These are phyloP conservation scores for Immersiporthe knoxdaviesiana DNA, from an alignment of 2,329 filamentous ascomycete genomes.

Conservation along the genomic window DNA sequence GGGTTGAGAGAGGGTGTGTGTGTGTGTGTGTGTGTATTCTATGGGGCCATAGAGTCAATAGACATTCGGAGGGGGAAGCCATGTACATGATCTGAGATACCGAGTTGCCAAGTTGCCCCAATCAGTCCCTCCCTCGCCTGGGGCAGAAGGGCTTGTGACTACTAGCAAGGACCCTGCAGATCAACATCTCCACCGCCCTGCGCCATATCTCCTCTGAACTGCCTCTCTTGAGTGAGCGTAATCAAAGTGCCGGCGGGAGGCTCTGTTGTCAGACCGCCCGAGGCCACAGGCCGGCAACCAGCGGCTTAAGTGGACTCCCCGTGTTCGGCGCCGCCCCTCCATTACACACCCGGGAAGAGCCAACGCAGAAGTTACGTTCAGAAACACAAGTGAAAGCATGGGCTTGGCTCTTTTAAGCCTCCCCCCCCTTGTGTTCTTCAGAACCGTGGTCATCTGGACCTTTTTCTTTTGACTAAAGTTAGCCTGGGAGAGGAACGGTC, in stretches of 20 bases:
- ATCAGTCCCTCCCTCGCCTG: background rate
- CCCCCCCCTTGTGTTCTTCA: no score
- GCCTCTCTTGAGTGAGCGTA: background rate
- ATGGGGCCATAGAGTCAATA: constrained; percentile 10
- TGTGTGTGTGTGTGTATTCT: background rate
- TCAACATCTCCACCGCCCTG: background rate
- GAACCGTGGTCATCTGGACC: background rate
- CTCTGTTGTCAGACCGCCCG: background rate
- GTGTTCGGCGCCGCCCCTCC: constrained; percentile 10
- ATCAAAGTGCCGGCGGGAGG: background rate
- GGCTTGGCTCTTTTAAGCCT: background rate
- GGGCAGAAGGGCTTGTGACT: background rate
- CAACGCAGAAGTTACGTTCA: constrained; percentile 20
- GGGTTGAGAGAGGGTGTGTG: no score
- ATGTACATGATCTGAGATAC: constrained; percentile 17
- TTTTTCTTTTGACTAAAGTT: background rate
- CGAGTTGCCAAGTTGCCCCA: background rate
- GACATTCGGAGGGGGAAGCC: constrained; percentile 8
- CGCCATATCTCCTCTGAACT: constrained; percentile 4
- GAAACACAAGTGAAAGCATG: constrained; percentile 4
- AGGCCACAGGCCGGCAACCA: constrained; percentile 15
- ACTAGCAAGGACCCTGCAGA: constrained; percentile 2
- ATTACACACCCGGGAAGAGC: constrained; percentile 4
- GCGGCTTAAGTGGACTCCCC: constrained; percentile 15
- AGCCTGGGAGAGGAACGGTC: background rate